These are phyloP conservation scores for Phytophthora sp. DNA, from an alignment of 352 stramenopile genomes.

Conservation along the genomic window DNA sequence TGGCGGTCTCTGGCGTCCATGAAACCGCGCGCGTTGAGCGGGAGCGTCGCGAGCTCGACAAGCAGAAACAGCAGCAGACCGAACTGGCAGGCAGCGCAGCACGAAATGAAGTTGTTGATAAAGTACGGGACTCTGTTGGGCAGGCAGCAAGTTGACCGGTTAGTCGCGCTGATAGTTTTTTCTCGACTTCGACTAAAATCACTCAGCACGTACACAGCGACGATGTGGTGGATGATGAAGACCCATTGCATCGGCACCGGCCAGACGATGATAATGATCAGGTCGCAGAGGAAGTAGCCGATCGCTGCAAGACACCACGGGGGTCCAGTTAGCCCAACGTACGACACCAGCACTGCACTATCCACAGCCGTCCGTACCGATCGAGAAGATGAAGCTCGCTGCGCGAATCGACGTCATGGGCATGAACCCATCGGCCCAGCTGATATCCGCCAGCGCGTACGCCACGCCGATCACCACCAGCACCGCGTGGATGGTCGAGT, in stretches of 20 bases:
- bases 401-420: conserved; percentile 76
- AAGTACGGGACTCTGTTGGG: conserved; percentile 69
- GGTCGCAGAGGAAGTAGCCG: conserved; percentile 81
- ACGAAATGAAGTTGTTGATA: conserved; percentile 89
- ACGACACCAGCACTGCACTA: background rate
- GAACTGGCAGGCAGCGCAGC: conserved; percentile 78
- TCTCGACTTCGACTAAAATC: background rate
- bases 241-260: conserved; percentile 78
- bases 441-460: conserved; percentile 69
- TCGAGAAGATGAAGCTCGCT: conserved; percentile 85
- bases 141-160: background rate
- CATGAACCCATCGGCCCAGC: conserved; percentile 67
- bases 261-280: conserved; percentile 84
- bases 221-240: conserved; percentile 81
- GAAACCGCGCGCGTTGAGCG: conserved; percentile 78
- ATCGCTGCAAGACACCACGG: conserved; percentile 53
- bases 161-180: background rate
- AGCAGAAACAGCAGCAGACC: conserved; percentile 80
- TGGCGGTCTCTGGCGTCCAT: conserved; percentile 71
- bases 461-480: conserved; percentile 67
- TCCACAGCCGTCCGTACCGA: conserved; percentile 43
- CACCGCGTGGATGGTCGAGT: conserved; percentile 80
- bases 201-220: conserved; percentile 68
- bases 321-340: conserved; percentile 1
- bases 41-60: conserved; percentile 80